Conservation (phyloP, 78 protist species). For the Thecamonas trahens region DNA sequence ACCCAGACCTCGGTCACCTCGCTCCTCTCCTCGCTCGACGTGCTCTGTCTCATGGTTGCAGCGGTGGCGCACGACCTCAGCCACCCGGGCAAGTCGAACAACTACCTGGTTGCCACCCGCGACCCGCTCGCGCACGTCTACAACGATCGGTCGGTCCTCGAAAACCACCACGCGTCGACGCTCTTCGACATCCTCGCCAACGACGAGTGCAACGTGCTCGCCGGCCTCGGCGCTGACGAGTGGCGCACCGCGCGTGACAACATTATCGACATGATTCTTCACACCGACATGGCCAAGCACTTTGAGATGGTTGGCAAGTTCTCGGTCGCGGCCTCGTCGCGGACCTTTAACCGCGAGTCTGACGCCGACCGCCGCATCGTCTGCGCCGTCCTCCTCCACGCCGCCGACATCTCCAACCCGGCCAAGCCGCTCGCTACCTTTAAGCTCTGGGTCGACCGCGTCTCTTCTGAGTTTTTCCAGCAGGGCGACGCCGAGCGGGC, state of each 20-base stretch:
- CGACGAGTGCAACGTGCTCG: neutral
- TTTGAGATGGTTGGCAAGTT: neutral
- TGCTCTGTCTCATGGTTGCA: constrained; percentile 6
- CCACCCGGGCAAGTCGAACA: constrained; percentile 51
- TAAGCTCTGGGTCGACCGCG: constrained; percentile 22
- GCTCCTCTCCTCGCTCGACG: constrained; percentile 9
- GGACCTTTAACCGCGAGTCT: no score
- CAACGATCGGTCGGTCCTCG: constrained; percentile 36
- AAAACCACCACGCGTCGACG: constrained; percentile 39
- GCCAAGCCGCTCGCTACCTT: constrained; percentile 4
- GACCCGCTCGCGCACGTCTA: constrained; percentile 32
- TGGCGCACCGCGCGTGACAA: neutral
- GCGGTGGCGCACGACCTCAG: constrained; percentile 37
- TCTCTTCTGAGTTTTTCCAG: constrained; percentile 29
- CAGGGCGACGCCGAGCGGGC: constrained; percentile 46
- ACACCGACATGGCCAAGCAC: constrained; percentile 47
- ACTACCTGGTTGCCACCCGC: constrained; percentile 2
- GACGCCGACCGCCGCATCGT: neutral
- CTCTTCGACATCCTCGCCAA: constrained; percentile 17
- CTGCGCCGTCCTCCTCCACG: constrained; percentile 5
- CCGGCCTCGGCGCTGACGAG: constrained; percentile 5
- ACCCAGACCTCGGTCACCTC: neutral
- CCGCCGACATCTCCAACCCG: constrained; percentile 43
- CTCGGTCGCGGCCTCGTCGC: no score
- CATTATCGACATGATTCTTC: constrained; percentile 10